These are phyloP conservation scores for Coniochaeta prunicola DNA, from an alignment of 2,329 filamentous ascomycete species.

Conservation along the genomic window DNA sequence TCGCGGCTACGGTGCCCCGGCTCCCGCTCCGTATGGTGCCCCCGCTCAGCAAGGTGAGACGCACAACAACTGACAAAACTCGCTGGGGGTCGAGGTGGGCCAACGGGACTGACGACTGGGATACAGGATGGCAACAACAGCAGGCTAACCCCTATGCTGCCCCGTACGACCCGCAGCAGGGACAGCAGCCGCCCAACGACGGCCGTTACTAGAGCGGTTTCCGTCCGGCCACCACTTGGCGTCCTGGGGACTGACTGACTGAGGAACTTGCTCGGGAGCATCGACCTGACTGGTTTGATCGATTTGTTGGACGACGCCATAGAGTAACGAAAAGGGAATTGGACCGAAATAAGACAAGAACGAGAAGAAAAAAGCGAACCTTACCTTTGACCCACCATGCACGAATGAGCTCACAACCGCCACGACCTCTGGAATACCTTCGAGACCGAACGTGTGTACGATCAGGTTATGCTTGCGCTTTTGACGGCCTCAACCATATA, in stretches of 20 bases:
- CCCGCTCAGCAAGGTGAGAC: slow-evolving; percentile 27
- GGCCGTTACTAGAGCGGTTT: slow-evolving; percentile 28
- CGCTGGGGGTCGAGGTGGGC: not conserved
- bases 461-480: slow-evolving; percentile 5
- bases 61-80: slow-evolving; percentile 4
- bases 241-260: not conserved
- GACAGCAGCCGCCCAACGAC: slow-evolving; percentile 29
- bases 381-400: not conserved
- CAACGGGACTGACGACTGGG: not conserved
- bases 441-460: slow-evolving; percentile 3
- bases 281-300: not conserved
- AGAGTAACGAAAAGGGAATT: not conserved
- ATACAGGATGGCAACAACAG: slow-evolving; percentile 24
- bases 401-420: not conserved
- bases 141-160: slow-evolving; percentile 30
- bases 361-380: not conserved
- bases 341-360: not conserved
- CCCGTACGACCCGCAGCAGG: slow-evolving; percentile 36
- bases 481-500: slow-evolving; percentile 6
- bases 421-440: not conserved
- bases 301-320: slow-evolving; percentile 1
- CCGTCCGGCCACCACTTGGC: not conserved
- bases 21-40: slow-evolving; percentile 29
- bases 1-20: slow-evolving; percentile 30
- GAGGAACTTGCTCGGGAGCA: not conserved